phyloP scores from a whole-genome alignment of 441 rosid genomes.

The Syzygium syzygioides region DNA sequence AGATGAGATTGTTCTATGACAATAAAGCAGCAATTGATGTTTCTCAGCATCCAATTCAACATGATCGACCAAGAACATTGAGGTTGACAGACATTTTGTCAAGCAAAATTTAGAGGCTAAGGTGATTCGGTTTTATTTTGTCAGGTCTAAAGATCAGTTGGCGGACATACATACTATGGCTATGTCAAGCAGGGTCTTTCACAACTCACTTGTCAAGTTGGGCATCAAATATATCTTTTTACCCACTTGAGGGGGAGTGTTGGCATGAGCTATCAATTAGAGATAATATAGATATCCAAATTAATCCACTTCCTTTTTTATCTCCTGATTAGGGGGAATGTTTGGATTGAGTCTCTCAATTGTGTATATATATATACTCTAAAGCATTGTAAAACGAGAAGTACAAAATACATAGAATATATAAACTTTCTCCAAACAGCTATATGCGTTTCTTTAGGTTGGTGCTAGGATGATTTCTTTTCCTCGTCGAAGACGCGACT shows the following conservation, averaged over 20 bases:
- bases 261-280: background rate
- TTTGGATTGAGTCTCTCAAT: rapidly evolving
- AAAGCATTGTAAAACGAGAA: background rate
- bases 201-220: background rate
- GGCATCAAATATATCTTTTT: background rate
- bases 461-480: background rate
- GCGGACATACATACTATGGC: background rate
- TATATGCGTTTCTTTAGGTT: background rate
- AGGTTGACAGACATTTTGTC: too few species aligned
- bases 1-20: too few species aligned
- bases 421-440: background rate
- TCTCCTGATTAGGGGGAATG: background rate
- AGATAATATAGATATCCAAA: background rate
- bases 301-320: background rate
- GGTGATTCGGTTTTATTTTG: too few species aligned
- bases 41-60: too few species aligned
- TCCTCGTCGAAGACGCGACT: background rate
- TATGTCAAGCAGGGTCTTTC: background rate
- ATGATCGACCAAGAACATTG: too few species aligned
- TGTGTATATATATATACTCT: too few species aligned
- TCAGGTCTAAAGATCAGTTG: background rate
- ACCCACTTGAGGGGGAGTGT: background rate
- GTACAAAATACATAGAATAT: too few species aligned
- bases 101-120: too few species aligned
- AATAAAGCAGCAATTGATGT: too few species aligned